Conservation (phyloP, 805 yeast genomes). For the Hanseniaspora thailandica region DNA sequence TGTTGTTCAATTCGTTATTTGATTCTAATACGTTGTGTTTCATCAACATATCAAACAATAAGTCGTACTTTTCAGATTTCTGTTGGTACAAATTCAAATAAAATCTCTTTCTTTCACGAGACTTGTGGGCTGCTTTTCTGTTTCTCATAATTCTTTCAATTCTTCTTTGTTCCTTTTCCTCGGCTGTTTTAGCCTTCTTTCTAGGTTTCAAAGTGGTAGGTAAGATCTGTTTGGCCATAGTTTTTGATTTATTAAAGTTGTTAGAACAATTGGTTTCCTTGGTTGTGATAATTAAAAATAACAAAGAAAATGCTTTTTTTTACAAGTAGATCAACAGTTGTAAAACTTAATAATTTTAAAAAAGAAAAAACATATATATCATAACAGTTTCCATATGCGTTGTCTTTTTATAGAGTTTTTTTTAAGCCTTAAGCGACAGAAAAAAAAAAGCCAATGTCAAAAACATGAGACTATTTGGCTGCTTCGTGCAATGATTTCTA, state of each 20-base stretch:
- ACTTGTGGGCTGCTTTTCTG: conserved; percentile 94
- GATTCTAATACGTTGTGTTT: not conserved
- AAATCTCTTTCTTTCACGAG: conserved; percentile 88
- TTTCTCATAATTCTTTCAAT: conserved; percentile 86
- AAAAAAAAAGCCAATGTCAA: too few species aligned
- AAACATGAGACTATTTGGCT: not conserved
- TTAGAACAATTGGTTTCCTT: too few species aligned
- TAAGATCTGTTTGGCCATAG: conserved; percentile 3
- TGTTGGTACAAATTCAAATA: conserved; percentile 77
- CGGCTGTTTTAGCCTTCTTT: conserved; percentile 90
- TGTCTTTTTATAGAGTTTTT: too few species aligned
- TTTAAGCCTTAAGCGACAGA: too few species aligned
- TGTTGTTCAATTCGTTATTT: not conserved
- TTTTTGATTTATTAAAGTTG: not conserved
- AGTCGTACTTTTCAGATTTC: conserved; percentile 25
- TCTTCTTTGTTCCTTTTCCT: conserved; percentile 93
- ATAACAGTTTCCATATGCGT: too few species aligned
- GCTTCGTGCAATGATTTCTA: not conserved
- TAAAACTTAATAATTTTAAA: too few species aligned
- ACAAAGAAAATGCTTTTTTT: too few species aligned
- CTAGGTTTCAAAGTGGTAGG: conserved; percentile 62
- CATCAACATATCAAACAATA: conserved; percentile 1
- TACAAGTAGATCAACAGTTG: too few species aligned
- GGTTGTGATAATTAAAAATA: too few species aligned
- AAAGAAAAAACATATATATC: too few species aligned